These are phyloP conservation scores for Exsudoporus frostii DNA, from an alignment of 768 basidiomycete species.

Conservation along the genomic window DNA sequence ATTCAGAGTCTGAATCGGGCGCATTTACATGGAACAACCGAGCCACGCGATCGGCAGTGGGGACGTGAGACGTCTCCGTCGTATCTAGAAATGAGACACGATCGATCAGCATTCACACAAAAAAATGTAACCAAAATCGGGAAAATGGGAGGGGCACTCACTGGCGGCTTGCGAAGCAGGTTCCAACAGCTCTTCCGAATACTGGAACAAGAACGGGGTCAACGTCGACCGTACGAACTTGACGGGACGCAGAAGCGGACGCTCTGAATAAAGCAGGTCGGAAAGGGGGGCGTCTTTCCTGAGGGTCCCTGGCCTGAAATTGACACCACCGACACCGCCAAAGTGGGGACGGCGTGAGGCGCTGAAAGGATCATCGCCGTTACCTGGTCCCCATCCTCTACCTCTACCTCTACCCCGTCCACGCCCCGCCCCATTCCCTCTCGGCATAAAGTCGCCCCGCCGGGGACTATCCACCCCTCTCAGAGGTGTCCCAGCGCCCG, in stretches of 20 bases:
- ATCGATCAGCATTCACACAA: constrained; percentile 2
- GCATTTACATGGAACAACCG: constrained; percentile 53
- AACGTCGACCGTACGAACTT: constrained; percentile 61
- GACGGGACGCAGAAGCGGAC: constrained; percentile 66
- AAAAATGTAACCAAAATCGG: not conserved
- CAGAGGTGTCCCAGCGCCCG: constrained; percentile 10
- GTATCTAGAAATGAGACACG: not conserved
- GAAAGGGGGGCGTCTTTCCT: constrained; percentile 49
- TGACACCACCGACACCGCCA: constrained; percentile 4
- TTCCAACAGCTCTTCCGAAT: constrained; percentile 61
- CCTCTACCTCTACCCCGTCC: constrained; percentile 27
- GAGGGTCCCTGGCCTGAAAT: not conserved
- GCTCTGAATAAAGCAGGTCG: constrained; percentile 48
- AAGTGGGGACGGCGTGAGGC: constrained; percentile 1
- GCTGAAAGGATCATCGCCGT: not conserved
- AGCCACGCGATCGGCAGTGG: constrained; percentile 67
- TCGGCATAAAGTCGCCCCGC: constrained; percentile 6
- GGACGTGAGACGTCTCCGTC: constrained; percentile 56
- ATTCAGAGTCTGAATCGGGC: constrained; percentile 24
- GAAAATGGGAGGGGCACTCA: constrained; percentile 14
- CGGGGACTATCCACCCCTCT: constrained; percentile 15
- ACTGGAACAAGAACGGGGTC: constrained; percentile 48
- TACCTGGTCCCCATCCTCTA: not conserved
- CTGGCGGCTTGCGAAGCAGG: constrained; percentile 51
- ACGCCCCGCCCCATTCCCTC: constrained; percentile 10